Base-by-base conservation (phyloP, 2,329 filamentous ascomycete species). In the Blastomyces gilchristii region DNA sequence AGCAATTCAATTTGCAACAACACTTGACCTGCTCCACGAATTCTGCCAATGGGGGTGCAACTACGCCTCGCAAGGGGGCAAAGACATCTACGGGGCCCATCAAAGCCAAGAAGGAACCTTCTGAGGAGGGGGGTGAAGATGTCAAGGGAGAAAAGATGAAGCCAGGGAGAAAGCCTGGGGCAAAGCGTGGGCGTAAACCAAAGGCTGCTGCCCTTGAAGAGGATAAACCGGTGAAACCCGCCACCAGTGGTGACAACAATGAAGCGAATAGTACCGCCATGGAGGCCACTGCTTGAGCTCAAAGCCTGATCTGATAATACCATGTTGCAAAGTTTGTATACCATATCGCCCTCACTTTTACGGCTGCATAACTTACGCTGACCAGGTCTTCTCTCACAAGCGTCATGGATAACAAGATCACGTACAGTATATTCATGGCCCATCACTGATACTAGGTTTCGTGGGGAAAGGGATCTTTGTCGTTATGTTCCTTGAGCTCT, bases 1-100 rank as follows among this genome's bases (percentile, higher is more conserved):
- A 72, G 58, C 67, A 68, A 18, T 69, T 70, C 53, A 65, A 66
- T 5, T 63, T 74, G 18, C 25, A 60, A 57, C 22, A 47, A 25
- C 39, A 45, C 14, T 18, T 43, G n/a, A 52, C 45, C 11, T 58
- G 63, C 14, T 39, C 59, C 39, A 49, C 31, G 1, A 28, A 25
- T 49, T 28, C 37, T 45, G 12, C 39, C 5, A 57, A 25, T 9
- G 43, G 37, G 22, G 45, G 43, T 11, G n/a, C 62, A 2, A 47
- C 39, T 45, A 66, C 61, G 37, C 56, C 61, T 43, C 64, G 65
- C 43, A 70, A 70, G 62, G 66, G 68, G 9, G 66, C 67, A 1
- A 68, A 69, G 43, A 63, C 61, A 16, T 58, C 64, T 22, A 64
- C 64, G 1, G 64, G 65, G n/a, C 68, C 69, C 0, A 65, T 68